A percentile compares a stretch with the other conserved stretches of the same genome.
Evolutionary conservation across 1,284 basidiomycete genomes (phyloP).

Genomic region (Sanghuangporus weigelae): DNA sequence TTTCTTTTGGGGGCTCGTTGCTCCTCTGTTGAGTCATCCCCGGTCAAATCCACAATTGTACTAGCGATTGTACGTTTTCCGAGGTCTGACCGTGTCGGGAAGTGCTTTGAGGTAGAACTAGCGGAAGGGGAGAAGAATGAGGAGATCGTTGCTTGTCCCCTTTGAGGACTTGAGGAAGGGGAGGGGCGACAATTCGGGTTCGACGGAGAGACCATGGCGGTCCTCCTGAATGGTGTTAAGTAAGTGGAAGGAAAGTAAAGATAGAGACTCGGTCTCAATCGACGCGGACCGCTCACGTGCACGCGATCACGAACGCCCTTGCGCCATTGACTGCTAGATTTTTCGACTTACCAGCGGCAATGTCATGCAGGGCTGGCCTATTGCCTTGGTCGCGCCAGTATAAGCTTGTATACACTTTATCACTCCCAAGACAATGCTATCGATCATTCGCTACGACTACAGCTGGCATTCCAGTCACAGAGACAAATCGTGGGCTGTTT

Average conservation of each 20-base stretch:
- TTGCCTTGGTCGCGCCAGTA: too few species aligned
- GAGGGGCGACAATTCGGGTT: background rate
- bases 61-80: constrained; percentile 9
- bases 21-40: background rate
- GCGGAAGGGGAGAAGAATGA: constrained; percentile 14
- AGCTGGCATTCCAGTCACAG: constrained; percentile 41
- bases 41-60: constrained; percentile 16
- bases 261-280: too few species aligned
- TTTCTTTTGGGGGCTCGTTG: constrained; percentile 2
- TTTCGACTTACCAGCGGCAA: too few species aligned
- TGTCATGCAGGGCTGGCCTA: too few species aligned
- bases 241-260: background rate
- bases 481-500: constrained; percentile 47
- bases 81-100: background rate
- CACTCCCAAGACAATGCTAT: too few species aligned
- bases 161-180: background rate
- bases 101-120: constrained; percentile 5
- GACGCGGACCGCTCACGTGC: background rate
- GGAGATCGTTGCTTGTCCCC: constrained; percentile 21
- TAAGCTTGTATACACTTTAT: background rate
- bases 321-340: too few species aligned
- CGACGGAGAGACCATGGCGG: background rate
- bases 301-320: background rate
- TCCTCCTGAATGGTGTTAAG: background rate
- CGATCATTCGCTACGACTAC: constrained; percentile 18